These are phyloP conservation scores for Apiospora hydei DNA, from an alignment of 2,329 filamentous ascomycete species.

Conservation along the genomic window DNA sequence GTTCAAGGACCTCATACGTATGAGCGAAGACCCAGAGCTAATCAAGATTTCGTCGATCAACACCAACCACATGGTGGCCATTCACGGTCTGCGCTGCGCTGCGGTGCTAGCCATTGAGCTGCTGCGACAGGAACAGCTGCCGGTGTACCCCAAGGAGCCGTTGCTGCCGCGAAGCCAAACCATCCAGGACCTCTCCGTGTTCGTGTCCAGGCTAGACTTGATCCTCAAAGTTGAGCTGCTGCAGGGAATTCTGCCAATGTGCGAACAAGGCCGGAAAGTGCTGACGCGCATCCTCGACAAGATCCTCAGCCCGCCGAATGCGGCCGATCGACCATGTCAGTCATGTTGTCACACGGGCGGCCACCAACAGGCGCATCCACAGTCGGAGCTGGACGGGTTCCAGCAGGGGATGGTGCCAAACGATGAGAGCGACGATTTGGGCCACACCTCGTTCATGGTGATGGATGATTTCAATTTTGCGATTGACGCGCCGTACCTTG, in stretches of 20 bases:
- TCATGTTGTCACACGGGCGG: slow-evolving; percentile 23
- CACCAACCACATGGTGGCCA: slow-evolving; percentile 40
- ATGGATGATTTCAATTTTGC: slow-evolving; percentile 38
- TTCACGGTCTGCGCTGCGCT: slow-evolving; percentile 44
- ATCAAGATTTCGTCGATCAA: slow-evolving; percentile 38
- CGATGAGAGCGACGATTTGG: slow-evolving; percentile 29
- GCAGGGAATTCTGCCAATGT: slow-evolving; percentile 42
- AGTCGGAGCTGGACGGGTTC: slow-evolving; percentile 8
- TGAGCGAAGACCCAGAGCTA: slow-evolving; percentile 42
- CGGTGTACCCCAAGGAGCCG: slow-evolving; percentile 43
- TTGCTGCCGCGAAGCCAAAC: slow-evolving; percentile 45
- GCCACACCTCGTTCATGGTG: slow-evolving; percentile 26
- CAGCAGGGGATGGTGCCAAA: slow-evolving; percentile 30
- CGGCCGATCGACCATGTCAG: slow-evolving; percentile 29
- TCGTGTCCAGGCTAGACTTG: slow-evolving; percentile 43
- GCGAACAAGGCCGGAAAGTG: slow-evolving; percentile 44
- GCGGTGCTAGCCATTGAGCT: slow-evolving; percentile 46
- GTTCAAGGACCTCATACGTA: slow-evolving; percentile 42
- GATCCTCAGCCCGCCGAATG: slow-evolving; percentile 41
- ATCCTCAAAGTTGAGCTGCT: slow-evolving; percentile 28
- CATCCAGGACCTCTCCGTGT: slow-evolving; percentile 46
- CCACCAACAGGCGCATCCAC: slow-evolving; percentile 25
- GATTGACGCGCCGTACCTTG: slow-evolving; percentile 40
- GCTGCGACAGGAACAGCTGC: slow-evolving; percentile 44
- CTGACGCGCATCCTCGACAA: slow-evolving; percentile 46